Conservation (phyloP, 306 rosid genomes). For the Inga oerstediana region DNA sequence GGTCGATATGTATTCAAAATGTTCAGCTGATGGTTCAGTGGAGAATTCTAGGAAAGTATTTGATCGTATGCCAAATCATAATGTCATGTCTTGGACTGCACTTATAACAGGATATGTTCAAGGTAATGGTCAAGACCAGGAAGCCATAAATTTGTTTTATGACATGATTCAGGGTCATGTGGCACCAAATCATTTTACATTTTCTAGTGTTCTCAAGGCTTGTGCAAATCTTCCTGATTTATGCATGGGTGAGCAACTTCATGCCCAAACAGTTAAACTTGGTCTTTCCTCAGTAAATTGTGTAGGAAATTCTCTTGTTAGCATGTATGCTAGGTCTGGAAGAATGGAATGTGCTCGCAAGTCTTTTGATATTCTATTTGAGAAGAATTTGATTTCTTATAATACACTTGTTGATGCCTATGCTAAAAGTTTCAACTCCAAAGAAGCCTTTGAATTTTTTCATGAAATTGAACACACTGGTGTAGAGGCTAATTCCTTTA, state of each 20-base stretch:
- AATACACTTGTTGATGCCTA: conserved; percentile 39
- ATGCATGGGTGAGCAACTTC: conserved; percentile 47
- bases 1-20: conserved; percentile 66
- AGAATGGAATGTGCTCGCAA: conserved; percentile 57
- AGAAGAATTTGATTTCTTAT: conserved; percentile 51
- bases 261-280: conserved; percentile 49
- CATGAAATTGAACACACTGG: conserved; percentile 42
- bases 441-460: conserved; percentile 42
- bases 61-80: conserved; percentile 44
- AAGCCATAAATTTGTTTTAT: conserved; percentile 48
- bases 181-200: conserved; percentile 60
- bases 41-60: conserved; percentile 49
- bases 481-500: conserved; percentile 49
- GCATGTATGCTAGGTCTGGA: conserved; percentile 63
- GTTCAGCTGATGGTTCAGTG: conserved; percentile 38
- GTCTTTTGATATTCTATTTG: conserved; percentile 54
- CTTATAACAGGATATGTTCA: conserved; percentile 52
- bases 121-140: conserved; percentile 42
- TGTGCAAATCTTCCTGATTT: conserved; percentile 52
- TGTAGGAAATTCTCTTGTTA: conserved; percentile 62
- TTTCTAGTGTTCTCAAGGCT: conserved; percentile 59
- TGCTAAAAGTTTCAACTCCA: conserved; percentile 36
- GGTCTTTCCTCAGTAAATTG: conserved; percentile 49
- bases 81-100: conserved; percentile 72
- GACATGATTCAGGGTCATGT: conserved; percentile 47